Percentiles rank a stretch among this genome's conserved stretches.
phyloP scores from a whole-genome alignment of 2,329 filamentous ascomycete genomes.

The Septoria petroselini region DNA sequence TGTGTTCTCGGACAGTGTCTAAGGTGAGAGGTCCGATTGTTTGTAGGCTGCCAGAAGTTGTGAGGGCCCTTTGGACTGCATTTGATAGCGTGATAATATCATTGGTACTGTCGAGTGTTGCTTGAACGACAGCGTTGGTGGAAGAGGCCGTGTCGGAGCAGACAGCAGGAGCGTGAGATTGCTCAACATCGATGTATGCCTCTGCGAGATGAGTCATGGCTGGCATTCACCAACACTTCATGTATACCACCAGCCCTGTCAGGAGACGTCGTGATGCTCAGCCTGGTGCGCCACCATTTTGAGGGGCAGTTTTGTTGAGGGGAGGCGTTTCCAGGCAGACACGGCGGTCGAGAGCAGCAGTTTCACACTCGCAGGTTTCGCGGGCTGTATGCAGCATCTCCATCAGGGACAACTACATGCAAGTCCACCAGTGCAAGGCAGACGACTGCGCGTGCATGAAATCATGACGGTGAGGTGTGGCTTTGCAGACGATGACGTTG shows the following conservation, averaged over 20 bases:
- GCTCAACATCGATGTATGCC: no score
- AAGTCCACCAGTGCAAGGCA: no score
- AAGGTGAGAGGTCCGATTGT: conserved; percentile 1
- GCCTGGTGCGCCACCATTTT: not conserved
- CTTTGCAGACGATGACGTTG: not conserved
- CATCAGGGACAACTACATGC: no score
- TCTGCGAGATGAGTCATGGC: no score
- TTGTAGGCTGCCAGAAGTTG: conserved; percentile 17
- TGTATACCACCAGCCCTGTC: no score
- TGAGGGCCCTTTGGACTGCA: conserved; percentile 10
- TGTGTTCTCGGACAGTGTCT: not conserved
- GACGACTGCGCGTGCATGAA: no score
- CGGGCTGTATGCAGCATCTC: not conserved
- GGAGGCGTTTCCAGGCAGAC: not conserved
- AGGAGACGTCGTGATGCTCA: no score
- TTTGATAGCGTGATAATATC: conserved; percentile 10
- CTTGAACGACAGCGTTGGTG: not conserved
- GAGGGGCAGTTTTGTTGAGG: not conserved
- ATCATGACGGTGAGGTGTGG: not conserved
- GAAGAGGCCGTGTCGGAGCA: no score
- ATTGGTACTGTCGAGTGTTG: not conserved
- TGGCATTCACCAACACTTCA: no score
- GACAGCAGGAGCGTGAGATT: no score
- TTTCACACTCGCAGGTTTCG: not conserved
- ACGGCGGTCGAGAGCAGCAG: conserved; percentile 2